Base-by-base conservation (phyloP, 2,329 filamentous ascomycete species). In the Talaromyces sp. region DNA sequence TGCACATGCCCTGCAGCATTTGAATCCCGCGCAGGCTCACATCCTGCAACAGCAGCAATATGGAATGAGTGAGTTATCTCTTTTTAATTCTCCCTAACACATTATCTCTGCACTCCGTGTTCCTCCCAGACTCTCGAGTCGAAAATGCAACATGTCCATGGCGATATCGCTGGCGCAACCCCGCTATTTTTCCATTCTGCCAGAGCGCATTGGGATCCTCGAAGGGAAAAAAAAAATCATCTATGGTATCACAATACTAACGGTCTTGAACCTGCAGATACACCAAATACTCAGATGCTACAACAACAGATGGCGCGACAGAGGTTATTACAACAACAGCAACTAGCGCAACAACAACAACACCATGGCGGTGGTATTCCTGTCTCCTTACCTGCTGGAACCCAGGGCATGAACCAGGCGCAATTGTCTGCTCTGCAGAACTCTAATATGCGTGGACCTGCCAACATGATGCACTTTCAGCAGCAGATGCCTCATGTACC, bases 1-100 rank as follows among this genome's bases (percentile, higher is more conserved):
- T 70, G 79, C 81, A 55, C 85, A 87, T 75, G 84, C 85, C 29
- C 74, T 87, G 64, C 83, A 81, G 54, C 85, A 87, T 70, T 73
- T 87, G 64, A 82, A 80, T 62, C 82, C 83, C 13, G 69, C 71
- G 35, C 81, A 84, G 67, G 80, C 80, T 35, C 61, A 82, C 62
- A 79, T 84, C 73, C 81, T 84, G 66, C 80, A 81, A 65, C 80
- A 81, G 62, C 77, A 77, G 50, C 76, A 77, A 50, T 72, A 70
- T 24, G 76, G 75, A 63, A 74, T 75, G 52, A 76, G 76, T 79
- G 69, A 70, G 77, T 75, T 60, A 24, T 9, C 35, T 43, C 46
- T 19, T 52, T n/a, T 10, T 41, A 19, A 19, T 51, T 24, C 13
- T 35, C 24, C n/a, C 17, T 13, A 35, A 5, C 32, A 14, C 14